Evolutionary conservation across 169 alveolate species (phyloP).

Genomic region (Fabrea salina): DNA sequence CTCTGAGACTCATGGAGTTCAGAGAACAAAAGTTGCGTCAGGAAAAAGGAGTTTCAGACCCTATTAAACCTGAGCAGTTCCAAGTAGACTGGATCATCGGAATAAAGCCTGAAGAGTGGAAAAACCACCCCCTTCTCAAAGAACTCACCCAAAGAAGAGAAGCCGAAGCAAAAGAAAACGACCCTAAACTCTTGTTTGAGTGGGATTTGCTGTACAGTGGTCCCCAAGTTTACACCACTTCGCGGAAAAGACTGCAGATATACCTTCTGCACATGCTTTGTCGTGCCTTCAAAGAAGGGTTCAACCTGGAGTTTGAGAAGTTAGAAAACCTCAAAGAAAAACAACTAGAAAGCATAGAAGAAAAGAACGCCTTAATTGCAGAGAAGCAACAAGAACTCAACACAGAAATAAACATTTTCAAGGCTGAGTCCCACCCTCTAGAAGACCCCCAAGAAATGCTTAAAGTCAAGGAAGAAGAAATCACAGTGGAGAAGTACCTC

Average conservation of each 20-base stretch:
- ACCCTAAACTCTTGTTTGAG: conserved; percentile 51
- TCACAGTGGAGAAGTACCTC: conserved; percentile 69
- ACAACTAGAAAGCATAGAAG: conserved; percentile 60
- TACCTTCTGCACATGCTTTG: conserved; percentile 65
- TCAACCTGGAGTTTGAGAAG: conserved; percentile 72
- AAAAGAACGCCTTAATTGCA: conserved; percentile 72
- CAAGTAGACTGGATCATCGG: conserved; percentile 57
- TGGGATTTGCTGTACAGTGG: conserved; percentile 75
- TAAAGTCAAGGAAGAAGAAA: conserved; percentile 72
- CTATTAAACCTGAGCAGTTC: conserved; percentile 53
- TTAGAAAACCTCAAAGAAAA: conserved; percentile 54
- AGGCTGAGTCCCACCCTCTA: conserved; percentile 52
- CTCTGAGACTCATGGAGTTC: conserved; percentile 53
- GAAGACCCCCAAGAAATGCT: conserved; percentile 80
- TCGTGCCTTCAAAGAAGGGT: conserved; percentile 67
- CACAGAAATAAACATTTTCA: conserved; percentile 61
- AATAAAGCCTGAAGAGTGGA: conserved; percentile 55
- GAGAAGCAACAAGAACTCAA: conserved; percentile 75
- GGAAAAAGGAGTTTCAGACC: conserved; percentile 51
- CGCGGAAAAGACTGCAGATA: conserved; percentile 77
- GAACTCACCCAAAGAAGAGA: conserved; percentile 41
- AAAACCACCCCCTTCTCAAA: conserved; percentile 46
- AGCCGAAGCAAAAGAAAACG: conserved; percentile 61
- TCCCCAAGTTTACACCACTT: conserved; percentile 72
- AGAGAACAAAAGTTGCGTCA: conserved; percentile 62